Evolutionary conservation across 2,329 filamentous ascomycete genomes (phyloP).

Genomic region (Venturia aucupariae): DNA sequence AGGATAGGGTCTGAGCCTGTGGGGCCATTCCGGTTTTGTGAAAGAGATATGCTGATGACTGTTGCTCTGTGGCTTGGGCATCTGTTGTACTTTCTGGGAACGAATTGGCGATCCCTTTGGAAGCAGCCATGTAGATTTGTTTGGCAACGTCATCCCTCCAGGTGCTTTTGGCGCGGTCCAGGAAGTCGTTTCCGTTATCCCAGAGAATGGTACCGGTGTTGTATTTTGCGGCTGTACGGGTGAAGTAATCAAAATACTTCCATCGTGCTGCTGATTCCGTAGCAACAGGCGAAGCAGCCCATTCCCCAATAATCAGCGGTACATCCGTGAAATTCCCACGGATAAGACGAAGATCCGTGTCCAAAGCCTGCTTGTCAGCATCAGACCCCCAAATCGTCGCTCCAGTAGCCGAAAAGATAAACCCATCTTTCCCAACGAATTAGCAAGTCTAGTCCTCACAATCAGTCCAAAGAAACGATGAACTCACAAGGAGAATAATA

Average conservation of each 20-base stretch:
- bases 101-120: constrained; percentile 37
- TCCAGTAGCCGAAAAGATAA: constrained; percentile 42
- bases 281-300: constrained; percentile 39
- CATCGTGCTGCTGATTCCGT: constrained; percentile 49
- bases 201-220: constrained; percentile 45
- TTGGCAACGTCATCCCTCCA: constrained; percentile 45
- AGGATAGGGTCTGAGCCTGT: constrained; percentile 36
- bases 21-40: constrained; percentile 40
- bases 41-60: constrained; percentile 46
- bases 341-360: constrained; percentile 42
- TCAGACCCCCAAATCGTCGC: constrained; percentile 52
- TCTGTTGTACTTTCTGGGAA: constrained; percentile 46
- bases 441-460: constrained; percentile 22
- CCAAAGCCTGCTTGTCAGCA: constrained; percentile 41
- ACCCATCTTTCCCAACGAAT: constrained; percentile 24
- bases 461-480: constrained; percentile 23
- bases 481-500: constrained; percentile 44
- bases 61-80: constrained; percentile 35
- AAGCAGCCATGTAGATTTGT: constrained; percentile 39
- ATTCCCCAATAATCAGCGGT: constrained; percentile 51
- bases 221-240: constrained; percentile 40
- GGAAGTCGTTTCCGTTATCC: constrained; percentile 51
- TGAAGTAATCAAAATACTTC: constrained; percentile 48
- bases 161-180: constrained; percentile 38
- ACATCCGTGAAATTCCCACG: constrained; percentile 47